phyloP scores from a whole-genome alignment of 192 early-diverging fungal genomes.

The Coemansia sp. region DNA sequence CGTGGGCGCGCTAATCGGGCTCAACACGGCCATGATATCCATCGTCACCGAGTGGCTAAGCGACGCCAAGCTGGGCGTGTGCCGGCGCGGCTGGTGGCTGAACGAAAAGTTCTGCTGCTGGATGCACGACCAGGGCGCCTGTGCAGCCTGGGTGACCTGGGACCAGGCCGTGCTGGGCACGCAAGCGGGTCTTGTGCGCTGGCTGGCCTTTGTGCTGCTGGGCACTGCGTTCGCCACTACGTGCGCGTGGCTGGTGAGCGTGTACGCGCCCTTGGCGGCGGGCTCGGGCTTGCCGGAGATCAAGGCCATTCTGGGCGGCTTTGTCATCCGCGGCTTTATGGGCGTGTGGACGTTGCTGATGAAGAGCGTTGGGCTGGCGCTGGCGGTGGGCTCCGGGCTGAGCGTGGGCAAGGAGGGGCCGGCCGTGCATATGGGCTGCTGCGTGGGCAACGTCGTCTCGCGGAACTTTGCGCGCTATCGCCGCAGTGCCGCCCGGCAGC shows the following conservation, averaged over 20 bases:
- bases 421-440: conserved; percentile 89
- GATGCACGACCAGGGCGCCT: conserved; percentile 56
- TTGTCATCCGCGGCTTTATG: conserved; percentile 91
- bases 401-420: conserved; percentile 94
- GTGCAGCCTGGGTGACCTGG: conserved; percentile 74
- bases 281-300: conserved; percentile 95
- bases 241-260: conserved; percentile 72
- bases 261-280: conserved; percentile 84
- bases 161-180: conserved; percentile 56
- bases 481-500: conserved; percentile 66
- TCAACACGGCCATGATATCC: conserved; percentile 85
- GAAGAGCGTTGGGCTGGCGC: conserved; percentile 69
- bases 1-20: conserved; percentile 76
- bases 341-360: conserved; percentile 86
- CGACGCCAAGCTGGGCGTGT: conserved; percentile 84
- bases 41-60: conserved; percentile 89
- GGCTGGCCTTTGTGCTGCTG: conserved; percentile 70
- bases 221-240: conserved; percentile 72
- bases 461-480: conserved; percentile 81
- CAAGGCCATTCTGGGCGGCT: conserved; percentile 83
- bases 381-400: conserved; percentile 81
- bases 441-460: conserved; percentile 81
- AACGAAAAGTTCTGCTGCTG: conserved; percentile 94
- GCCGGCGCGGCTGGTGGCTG: conserved; percentile 80
- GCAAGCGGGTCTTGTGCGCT: conserved; percentile 63